These are phyloP conservation scores for Barnettozyma hawaiiensis DNA, from an alignment of 1,139 yeast species.

Conservation along the genomic window DNA sequence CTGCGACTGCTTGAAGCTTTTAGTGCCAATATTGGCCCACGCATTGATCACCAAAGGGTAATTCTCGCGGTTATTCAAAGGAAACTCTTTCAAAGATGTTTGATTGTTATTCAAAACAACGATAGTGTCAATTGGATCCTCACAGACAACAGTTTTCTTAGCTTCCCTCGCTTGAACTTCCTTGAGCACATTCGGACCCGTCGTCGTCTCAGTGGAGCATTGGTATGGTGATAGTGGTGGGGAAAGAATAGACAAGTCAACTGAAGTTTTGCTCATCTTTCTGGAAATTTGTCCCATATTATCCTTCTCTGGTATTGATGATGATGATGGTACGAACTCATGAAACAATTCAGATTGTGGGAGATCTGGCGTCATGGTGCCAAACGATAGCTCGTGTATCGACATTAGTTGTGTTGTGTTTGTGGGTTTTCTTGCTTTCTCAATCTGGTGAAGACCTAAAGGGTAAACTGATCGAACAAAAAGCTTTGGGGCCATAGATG, in stretches of 20 bases:
- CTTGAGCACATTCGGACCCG: conserved; percentile 2
- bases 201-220: conserved; percentile 4
- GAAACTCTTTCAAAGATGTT: conserved; percentile 31
- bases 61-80: conserved; percentile 43
- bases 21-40: conserved; percentile 39
- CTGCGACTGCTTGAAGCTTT: conserved; percentile 42
- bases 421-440: too few relatives aligned
- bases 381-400: conserved; percentile 9
- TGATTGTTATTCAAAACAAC: conserved; percentile 11
- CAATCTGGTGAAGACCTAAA: neutral
- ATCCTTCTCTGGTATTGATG: neutral
- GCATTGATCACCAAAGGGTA: conserved; percentile 47
- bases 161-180: conserved; percentile 5
- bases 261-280: conserved; percentile 23
- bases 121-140: conserved; percentile 25
- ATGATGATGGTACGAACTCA: too few relatives aligned
- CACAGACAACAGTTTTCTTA: neutral
- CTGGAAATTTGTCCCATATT: conserved; percentile 16
- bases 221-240: conserved; percentile 66
- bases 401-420: too few relatives aligned
- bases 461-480: neutral
- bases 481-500: too few relatives aligned
- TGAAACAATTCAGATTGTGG: conserved; percentile 7
- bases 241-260: conserved; percentile 42
- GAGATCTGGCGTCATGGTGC: conserved; percentile 26